Evolutionary conservation across 257 asterid genomes (phyloP), one percentile per base, ranked within the genome.

Genomic region (Solanum neorickii): DNA sequence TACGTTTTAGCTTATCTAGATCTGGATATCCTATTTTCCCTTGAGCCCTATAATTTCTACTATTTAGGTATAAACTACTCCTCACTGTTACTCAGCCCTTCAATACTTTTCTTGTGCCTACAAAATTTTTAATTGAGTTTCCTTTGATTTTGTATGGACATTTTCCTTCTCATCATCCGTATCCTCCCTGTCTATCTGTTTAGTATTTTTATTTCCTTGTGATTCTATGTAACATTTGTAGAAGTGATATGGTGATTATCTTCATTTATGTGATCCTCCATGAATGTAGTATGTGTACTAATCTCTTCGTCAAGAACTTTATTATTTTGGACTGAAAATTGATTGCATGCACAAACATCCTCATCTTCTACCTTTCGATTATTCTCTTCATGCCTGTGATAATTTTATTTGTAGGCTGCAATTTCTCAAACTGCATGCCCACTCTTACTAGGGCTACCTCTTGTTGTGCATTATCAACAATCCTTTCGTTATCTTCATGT

Each of bases 71-170:
- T 56, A 56, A 18, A 56, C 1, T 52, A 23, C 65, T 18, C 5
- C n/a, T 56, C 65, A 56, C 65, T 56, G 18, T 56, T 56, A 56
- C 11, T 56, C 1, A 2, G 11, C 10, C 62, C n/a, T 56, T 56
- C 65, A 56, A 0, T n/a, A 10, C 2, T 56, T 56, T 18, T 56
- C 65, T 56, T 56, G 5, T 18, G 65, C 65, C n/a, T 18, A 56
- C 11, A 15, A 0, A 33, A 6, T 0, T 6, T 52, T 18, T 52
- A 10, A 18, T 16, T 56, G n/a, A 18, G n/a, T 56, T 18, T 18
- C 65, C n/a, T 56, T 18, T 18, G 10, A 56, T 56, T 56, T 56
- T 56, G 65, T 1, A 56, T 4, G 65, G 65, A 56, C n/a, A 52
- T 52, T 52, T 23, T 52, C 62, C 23, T 52, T 49, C 62, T 52